A percentile compares a stretch with the other conserved stretches of the same genome.
Conservation (phyloP, 129 eudicot species). For the Erigeron canadensis region DNA sequence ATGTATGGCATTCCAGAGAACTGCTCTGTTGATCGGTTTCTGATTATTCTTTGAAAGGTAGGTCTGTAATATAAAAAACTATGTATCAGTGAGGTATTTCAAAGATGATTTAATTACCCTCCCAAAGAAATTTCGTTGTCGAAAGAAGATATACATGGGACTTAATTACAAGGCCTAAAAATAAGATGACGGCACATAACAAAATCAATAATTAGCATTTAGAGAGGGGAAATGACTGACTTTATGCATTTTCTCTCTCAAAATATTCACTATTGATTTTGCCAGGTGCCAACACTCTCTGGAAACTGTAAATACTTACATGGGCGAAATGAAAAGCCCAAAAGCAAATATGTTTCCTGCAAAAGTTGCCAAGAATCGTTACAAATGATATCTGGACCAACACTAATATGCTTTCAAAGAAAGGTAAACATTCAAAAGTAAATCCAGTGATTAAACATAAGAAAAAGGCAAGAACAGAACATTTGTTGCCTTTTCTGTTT, state of each 20-base stretch:
- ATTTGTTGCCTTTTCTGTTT: not conserved
- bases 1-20: constrained; percentile 80
- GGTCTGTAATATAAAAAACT: constrained; percentile 47
- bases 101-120: too few species aligned
- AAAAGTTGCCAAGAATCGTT: constrained; percentile 20
- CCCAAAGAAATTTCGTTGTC: too few species aligned
- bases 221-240: too few species aligned
- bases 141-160: too few species aligned
- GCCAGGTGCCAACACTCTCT: too few species aligned
- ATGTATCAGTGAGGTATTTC: not conserved
- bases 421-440: not conserved
- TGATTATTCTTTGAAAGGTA: constrained; percentile 69
- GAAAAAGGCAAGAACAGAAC: not conserved
- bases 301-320: constrained; percentile 43
- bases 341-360: constrained; percentile 90
- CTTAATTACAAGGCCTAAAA: too few species aligned
- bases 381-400: not conserved
- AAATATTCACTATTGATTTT: too few species aligned
- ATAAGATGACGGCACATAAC: too few species aligned
- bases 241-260: too few species aligned
- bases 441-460: constrained; percentile 16
- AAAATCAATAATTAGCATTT: too few species aligned
- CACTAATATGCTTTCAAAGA: constrained; percentile 4
- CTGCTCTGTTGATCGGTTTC: constrained; percentile 71
- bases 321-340: constrained; percentile 84